Conservation (phyloP, 2,329 filamentous ascomycete genomes). For the Fusarium succisae region DNA sequence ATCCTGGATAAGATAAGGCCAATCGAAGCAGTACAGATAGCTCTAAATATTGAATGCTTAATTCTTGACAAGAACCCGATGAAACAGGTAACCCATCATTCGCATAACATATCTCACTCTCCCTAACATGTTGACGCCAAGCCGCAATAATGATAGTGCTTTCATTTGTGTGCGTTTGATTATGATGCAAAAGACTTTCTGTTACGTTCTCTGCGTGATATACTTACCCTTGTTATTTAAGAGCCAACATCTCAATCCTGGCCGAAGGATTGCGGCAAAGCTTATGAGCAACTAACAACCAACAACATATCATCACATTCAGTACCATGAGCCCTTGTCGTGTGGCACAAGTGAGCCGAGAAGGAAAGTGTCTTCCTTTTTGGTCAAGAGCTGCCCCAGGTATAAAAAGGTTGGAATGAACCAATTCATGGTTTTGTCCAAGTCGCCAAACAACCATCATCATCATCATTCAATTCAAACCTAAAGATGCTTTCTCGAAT, state of each 20-base stretch:
- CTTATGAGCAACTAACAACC: neutral
- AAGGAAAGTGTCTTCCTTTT: neutral
- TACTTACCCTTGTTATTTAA: neutral
- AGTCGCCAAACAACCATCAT: too few relatives aligned
- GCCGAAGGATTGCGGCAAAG: neutral
- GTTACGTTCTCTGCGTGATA: neutral
- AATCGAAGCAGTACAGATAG: too few relatives aligned
- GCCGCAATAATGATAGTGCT: neutral
- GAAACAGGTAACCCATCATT: neutral
- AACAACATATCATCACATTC: neutral
- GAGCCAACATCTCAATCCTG: neutral
- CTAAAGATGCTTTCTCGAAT: neutral
- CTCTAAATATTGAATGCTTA: neutral
- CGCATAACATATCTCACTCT: neutral
- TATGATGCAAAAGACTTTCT: neutral
- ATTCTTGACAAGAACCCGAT: neutral
- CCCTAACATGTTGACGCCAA: neutral
- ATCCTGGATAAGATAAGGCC: neutral
- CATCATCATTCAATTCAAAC: too few relatives aligned
- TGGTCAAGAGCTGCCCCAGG: accelerated
- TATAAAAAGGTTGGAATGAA: neutral
- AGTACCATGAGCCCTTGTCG: neutral
- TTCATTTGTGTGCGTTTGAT: accelerated
- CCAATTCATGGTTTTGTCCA: neutral
- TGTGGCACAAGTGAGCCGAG: neutral